Evolutionary conservation across 2,329 filamentous ascomycete species (phyloP), one percentile per base, ranked within the genome.

Genomic region (Hypoxylon sp.): DNA sequence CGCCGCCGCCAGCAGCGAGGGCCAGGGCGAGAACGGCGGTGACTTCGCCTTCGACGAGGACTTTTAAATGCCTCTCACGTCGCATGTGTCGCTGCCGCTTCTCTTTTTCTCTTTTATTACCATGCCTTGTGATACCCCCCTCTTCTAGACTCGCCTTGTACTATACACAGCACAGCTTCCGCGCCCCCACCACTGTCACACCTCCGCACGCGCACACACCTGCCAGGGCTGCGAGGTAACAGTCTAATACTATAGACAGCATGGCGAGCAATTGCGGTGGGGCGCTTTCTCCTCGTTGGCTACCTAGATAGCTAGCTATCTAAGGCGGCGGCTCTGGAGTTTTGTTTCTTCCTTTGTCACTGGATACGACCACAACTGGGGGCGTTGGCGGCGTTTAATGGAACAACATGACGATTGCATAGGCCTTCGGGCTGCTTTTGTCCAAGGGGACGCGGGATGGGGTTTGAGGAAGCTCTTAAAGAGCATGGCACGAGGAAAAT

Each of bases 41-140:
- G 92, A 94, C 80, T 96, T 99, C 80, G 83, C 79, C 75, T 98
- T 99, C 71, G 93, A 98, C 68, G 94, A 98, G 67, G 95, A 99
- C 80, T 99, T 99, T 74, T 98, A 91, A 83, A 82, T n/a, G n/a
- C n/a, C n/a, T n/a, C n/a, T 74, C 63, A 45, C 41, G n/a, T 70
- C 58, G 57, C 60, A 48, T 55, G 54, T 40, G 47, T 65, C 64
- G 21, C 52, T 58, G 46, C 60, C 60, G n/a, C 50, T 46, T 27
- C 42, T 40, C 52, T 56, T 58, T 43, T 37, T 24, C 51, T 42
- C 20, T 40, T 43, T 26, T 48, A 11, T 41, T 29, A 11, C 27
- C n/a, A n/a, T n/a, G n/a, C 31, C 31, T 47, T 41, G 61, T 67
- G 67, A 70, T 67, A 65, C 65, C 69, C 62, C 58, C 59, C 48